Evolutionary conservation across 2,329 filamentous ascomycete genomes (phyloP).

Genomic region (Fusarium algeriense): DNA sequence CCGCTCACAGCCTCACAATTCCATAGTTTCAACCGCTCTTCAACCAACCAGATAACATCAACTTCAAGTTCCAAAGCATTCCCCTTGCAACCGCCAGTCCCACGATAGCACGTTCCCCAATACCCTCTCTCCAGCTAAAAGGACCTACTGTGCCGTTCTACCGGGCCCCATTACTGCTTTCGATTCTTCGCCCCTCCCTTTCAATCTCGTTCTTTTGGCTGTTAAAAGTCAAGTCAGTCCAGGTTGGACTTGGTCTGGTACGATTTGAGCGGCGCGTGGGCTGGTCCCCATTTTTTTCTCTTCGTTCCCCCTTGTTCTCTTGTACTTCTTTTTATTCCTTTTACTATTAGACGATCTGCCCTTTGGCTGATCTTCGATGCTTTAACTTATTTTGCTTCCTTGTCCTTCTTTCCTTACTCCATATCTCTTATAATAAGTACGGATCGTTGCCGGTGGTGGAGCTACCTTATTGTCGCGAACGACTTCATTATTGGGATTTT

Average conservation of each 20-base stretch:
- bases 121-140: constrained; percentile 16
- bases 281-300: constrained; percentile 43
- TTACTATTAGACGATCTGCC: constrained; percentile 29
- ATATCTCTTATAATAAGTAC: constrained; percentile 23
- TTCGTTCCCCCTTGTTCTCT: constrained; percentile 27
- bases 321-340: constrained; percentile 25
- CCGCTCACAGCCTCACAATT: constrained; percentile 17
- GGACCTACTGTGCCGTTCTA: constrained; percentile 20
- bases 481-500: constrained; percentile 16
- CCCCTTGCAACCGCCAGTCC: constrained; percentile 14
- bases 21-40: constrained; percentile 5
- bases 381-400: constrained; percentile 26
- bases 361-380: constrained; percentile 29
- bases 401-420: constrained; percentile 4
- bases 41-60: constrained; percentile 38
- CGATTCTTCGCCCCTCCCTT: constrained; percentile 12
- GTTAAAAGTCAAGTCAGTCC: constrained; percentile 34
- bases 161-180: constrained; percentile 38
- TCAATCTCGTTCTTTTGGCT: constrained; percentile 29
- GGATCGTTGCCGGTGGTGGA: constrained; percentile 19
- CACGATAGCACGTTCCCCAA: constrained; percentile 15
- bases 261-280: constrained; percentile 45
- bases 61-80: constrained; percentile 12
- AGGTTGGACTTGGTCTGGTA: constrained; percentile 42
- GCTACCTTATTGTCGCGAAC: constrained; percentile 7